These are phyloP conservation scores for Xenosphaeropsis pyriputrescens DNA, from an alignment of 2,329 filamentous ascomycete species.

Conservation along the genomic window DNA sequence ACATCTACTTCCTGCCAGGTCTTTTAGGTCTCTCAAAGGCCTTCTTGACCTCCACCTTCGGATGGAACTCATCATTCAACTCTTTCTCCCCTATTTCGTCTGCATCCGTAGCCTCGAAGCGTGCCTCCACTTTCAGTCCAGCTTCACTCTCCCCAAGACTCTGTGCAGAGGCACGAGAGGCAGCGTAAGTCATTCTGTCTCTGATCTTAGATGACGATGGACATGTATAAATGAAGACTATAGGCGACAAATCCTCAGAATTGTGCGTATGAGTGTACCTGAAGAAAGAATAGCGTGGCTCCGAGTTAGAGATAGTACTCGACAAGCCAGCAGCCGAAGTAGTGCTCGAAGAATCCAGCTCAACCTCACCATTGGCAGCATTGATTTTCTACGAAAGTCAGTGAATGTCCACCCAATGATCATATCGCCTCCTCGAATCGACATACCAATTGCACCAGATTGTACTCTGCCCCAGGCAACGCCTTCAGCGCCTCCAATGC, in stretches of 20 bases:
- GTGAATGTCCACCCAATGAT: neutral
- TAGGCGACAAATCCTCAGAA: constrained; percentile 29
- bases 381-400: constrained; percentile 49
- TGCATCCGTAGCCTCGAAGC: constrained; percentile 52
- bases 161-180: constrained; percentile 53
- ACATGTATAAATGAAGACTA: constrained; percentile 76
- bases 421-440: neutral
- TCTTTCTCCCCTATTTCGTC: constrained; percentile 54
- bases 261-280: constrained; percentile 42
- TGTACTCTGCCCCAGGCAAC: constrained; percentile 32
- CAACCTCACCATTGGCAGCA: constrained; percentile 50
- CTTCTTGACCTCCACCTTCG: constrained; percentile 48
- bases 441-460: constrained; percentile 52
- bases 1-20: constrained; percentile 36
- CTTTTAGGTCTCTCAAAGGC: constrained; percentile 68
- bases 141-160: constrained; percentile 50
- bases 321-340: constrained; percentile 43
- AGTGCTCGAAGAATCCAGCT: constrained; percentile 39
- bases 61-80: constrained; percentile 53
- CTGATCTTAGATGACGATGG: constrained; percentile 61
- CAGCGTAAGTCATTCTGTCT: constrained; percentile 72
- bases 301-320: constrained; percentile 43
- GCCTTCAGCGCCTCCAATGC: constrained; percentile 49
- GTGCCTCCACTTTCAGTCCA: constrained; percentile 53
- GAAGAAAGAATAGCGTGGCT: constrained; percentile 71